A percentile compares a stretch with the other conserved stretches of the same genome.
These are phyloP conservation scores for Decorospora gaudefroyi DNA, from an alignment of 2,329 filamentous ascomycete species.

Conservation along the genomic window DNA sequence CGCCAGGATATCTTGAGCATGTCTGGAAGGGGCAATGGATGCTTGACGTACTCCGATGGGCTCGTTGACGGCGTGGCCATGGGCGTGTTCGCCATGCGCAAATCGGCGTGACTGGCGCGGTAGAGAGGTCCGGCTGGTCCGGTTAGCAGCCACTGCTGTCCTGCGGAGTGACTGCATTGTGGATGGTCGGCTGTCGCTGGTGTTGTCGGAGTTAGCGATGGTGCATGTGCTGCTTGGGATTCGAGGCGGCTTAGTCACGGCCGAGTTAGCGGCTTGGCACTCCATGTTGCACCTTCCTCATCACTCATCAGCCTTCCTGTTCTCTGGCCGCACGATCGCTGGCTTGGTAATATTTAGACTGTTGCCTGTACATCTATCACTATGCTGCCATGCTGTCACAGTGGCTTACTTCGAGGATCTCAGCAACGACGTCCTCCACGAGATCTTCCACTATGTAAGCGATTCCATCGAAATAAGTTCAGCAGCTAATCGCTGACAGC, in stretches of 20 bases:
- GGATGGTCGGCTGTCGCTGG: constrained; percentile 31
- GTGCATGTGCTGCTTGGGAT: constrained; percentile 38
- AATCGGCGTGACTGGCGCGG: constrained; percentile 50
- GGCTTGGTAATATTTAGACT: background rate
- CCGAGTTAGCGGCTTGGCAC: constrained; percentile 22
- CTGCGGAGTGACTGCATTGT: constrained; percentile 54
- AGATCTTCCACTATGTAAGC: constrained; percentile 18
- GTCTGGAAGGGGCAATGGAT: constrained; percentile 17
- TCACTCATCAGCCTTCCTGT: constrained; percentile 9
- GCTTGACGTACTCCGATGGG: constrained; percentile 56
- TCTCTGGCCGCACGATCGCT: too few relatives aligned
- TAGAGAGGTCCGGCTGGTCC: constrained; percentile 42
- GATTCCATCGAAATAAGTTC: too few relatives aligned
- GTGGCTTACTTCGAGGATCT: constrained; percentile 21
- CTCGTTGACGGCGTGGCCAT: constrained; percentile 53
- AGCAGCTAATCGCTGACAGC: too few relatives aligned
- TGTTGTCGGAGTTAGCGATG: constrained; percentile 28
- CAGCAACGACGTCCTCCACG: constrained; percentile 25
- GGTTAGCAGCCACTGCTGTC: constrained; percentile 51
- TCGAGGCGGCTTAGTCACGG: constrained; percentile 23
- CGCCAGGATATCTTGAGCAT: background rate
- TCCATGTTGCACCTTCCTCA: constrained; percentile 12
- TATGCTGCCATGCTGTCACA: background rate
- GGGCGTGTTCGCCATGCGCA: constrained; percentile 45
- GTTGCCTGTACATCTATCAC: background rate